Evolutionary conservation across 164 flowering plant species (phyloP).

Genomic region (Piper longum): DNA sequence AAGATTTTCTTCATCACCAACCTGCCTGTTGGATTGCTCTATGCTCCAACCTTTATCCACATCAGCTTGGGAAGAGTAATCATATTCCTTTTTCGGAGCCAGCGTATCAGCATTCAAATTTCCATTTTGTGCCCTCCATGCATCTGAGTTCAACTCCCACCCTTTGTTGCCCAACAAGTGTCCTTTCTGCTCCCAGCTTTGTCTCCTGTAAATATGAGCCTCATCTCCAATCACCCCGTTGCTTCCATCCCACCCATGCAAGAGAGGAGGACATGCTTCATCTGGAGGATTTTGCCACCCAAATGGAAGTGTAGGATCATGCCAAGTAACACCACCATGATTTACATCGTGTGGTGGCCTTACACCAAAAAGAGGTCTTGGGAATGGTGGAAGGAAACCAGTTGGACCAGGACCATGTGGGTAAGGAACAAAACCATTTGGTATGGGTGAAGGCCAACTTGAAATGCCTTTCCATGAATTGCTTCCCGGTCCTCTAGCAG

Average conservation of each 20-base stretch:
- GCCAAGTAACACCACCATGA: conserved; percentile 56
- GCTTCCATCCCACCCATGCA: conserved; percentile 75
- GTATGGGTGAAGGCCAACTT: conserved; percentile 59
- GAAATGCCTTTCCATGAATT: conserved; percentile 70
- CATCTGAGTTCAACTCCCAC: conserved; percentile 46
- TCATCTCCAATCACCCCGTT: conserved; percentile 53
- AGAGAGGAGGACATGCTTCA: conserved; percentile 39
- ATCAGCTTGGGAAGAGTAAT: conserved; percentile 11
- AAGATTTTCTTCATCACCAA: conserved; percentile 21
- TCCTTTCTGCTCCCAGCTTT: conserved; percentile 64
- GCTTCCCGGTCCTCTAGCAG: conserved; percentile 40
- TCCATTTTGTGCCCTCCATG: conserved; percentile 59
- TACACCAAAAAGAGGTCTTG: conserved; percentile 60
- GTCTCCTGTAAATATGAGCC: conserved; percentile 41
- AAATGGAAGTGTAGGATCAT: conserved; percentile 50
- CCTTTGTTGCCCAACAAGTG: conserved; percentile 30
- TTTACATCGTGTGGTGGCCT: conserved; percentile 63
- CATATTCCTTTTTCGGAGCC: conserved; percentile 31
- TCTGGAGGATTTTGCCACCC: conserved; percentile 73
- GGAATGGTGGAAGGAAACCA: conserved; percentile 26
- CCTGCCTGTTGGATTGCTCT: conserved; percentile 18
- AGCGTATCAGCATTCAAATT: conserved; percentile 27
- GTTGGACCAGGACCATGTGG: conserved; percentile 35
- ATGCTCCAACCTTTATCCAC: conserved; percentile 27
- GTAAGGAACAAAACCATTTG: conserved; percentile 71